Conservation (phyloP, 169 alveolate genomes). For the Plasmodium vivax region DNA sequence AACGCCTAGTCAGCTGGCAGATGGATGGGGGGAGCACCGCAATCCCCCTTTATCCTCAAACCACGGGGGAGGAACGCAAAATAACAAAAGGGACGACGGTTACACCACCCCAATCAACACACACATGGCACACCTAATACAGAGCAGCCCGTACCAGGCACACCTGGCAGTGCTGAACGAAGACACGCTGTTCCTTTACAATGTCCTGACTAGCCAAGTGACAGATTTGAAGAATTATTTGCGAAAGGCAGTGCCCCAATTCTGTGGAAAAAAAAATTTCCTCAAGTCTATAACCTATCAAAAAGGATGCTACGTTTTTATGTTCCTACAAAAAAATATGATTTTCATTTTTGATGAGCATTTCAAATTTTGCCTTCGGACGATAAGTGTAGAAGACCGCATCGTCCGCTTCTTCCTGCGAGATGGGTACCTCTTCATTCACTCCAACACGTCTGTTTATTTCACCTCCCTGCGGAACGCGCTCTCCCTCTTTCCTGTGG, state of each 20-base stretch:
- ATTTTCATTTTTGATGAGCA: slow-evolving; percentile 27
- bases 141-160: slow-evolving; percentile 6
- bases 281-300: slow-evolving; percentile 1
- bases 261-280: slow-evolving; percentile 36
- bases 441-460: slow-evolving; percentile 35
- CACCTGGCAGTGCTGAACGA: slow-evolving; percentile 32
- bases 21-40: neutral
- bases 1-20: neutral
- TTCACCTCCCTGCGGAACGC: neutral
- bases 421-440: slow-evolving; percentile 14
- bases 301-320: slow-evolving; percentile 28
- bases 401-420: slow-evolving; percentile 30
- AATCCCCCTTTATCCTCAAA: neutral
- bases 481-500: neutral
- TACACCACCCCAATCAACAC: neutral
- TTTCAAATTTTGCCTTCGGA: neutral
- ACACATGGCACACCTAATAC: neutral
- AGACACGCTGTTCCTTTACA: slow-evolving; percentile 28
- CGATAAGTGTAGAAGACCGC: slow-evolving; percentile 20
- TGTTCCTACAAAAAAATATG: slow-evolving; percentile 19
- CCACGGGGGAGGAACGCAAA: neutral
- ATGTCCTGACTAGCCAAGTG: slow-evolving; percentile 10
- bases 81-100: neutral
- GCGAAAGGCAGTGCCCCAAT: slow-evolving; percentile 10
- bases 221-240: slow-evolving; percentile 10